Base-by-base conservation (phyloP, 805 yeast genomes). In the Starmerella lactis-condensi region DNA sequence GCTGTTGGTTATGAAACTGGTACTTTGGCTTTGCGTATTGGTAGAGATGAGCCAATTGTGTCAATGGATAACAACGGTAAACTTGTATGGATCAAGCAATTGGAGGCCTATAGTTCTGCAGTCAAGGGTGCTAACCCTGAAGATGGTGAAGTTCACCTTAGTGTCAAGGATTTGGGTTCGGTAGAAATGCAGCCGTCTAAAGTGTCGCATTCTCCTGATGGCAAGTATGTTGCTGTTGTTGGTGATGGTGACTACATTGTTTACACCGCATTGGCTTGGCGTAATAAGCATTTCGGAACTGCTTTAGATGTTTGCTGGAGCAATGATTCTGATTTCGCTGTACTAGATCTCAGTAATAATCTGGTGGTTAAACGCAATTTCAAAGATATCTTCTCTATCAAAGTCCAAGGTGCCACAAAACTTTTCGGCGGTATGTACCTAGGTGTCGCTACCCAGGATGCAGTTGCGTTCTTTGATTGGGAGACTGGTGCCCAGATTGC, bases 181-280 rank as follows among this genome's bases (percentile, higher is more conserved):
- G 79, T 85, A 32, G 98, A 89, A 56, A 69, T 85, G 28, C 89
- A 73, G 63, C 96, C 98, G 32, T 75, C 77, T 39, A 66, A 76
- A 37, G 64, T 89, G 48, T 60, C 65, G 30, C 98, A 89, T 56
- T 85, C 96, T 27, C 95, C 96, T 40, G 89, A 89, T 52, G 99
- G 99, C 41, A 72, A 94, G 55, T 89, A 77, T 52, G 95, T 83
- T 24, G 76, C 96, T 17, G 94, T 89, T 30, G 75, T 85, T 28
- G 99, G 99, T 50, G 98, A 89, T 57, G 95, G 94, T 37, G 99
- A 89, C 57, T 85, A 81, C 53, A 79, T 85, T 45, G 75, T 89
- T 33, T 89, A 85, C 58, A 83, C 96, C 2, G 85, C 98, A 2
- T 66, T 89, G 47, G 96, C 96, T 1, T 89, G 98, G 98, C 72